Evolutionary conservation across 2,329 filamentous ascomycete genomes (phyloP), one percentile per base, ranked within the genome.

Genomic region (Pleurostoma richardsiae): DNA sequence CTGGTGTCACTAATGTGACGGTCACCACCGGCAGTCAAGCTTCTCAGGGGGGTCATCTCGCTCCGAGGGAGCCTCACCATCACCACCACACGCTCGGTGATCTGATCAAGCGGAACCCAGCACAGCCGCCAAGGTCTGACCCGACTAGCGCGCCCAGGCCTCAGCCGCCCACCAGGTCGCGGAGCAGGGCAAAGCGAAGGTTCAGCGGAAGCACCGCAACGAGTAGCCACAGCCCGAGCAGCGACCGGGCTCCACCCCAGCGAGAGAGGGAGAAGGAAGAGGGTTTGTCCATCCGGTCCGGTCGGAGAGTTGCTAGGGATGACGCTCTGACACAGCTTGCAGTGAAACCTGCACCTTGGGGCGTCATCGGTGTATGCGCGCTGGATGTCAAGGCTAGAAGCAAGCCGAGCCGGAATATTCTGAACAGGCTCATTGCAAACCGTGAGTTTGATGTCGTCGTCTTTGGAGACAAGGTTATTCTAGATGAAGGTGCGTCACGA

Each of bases 391-490:
- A 99, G 71, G 94, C 94, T 33, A 82, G 94, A 59, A 96, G 91
- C 74, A 97, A 97, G 67, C 94, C 94, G 1, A 96, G 92, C 62
- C 81, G 95, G 55, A 97, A 96, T 61, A 99, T 99, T 56, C 72
- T 99, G 49, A 97, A 95, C 60, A 83, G 91, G 43, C 76, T 99
- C 26, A 92, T 96, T 54, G 83, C 88, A 31, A 91, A 95, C 54
- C 82, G 85, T 43, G 92, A 97, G 57, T 97, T 99, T 60, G 92
- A 99, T 59, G 91, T 97, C 28, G 86, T 95, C 51, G 92, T 99
- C 10, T 99, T 99, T 71, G 95, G 94, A 42, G 94, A 99, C 72
- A 99, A 99, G 69, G 92, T 96, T 40, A 99, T 99, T 56, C 76
- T 99, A 33, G 94, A 99, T 60, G 94, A 99, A 79, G 79, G 80